These are phyloP conservation scores for Avena atlantica DNA, from an alignment of 176 grass and related monocot genomes.

Conservation along the genomic window DNA sequence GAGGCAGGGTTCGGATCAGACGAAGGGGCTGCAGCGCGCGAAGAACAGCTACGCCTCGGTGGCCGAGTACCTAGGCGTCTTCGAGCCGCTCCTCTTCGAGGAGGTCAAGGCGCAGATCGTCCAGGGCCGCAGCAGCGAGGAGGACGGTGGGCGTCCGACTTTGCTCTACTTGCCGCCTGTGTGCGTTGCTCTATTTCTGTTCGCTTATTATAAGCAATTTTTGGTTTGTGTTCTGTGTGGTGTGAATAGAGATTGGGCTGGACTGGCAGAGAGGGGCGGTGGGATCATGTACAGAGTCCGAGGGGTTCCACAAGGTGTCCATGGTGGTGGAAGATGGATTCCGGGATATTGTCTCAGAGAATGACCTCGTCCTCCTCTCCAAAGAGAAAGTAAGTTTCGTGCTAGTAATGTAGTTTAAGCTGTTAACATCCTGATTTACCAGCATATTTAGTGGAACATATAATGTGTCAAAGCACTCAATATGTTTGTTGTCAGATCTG, in stretches of 20 bases:
- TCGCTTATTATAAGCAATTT: not conserved
- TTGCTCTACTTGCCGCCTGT: not conserved
- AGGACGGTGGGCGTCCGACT: constrained; percentile 53
- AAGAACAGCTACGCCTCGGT: constrained; percentile 78
- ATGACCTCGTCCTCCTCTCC: constrained; percentile 92
- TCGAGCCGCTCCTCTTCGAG: constrained; percentile 94
- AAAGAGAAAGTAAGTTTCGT: constrained; percentile 65
- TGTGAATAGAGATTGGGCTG: constrained; percentile 48
- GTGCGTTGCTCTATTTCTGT: not conserved
- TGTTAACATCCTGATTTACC: not conserved
- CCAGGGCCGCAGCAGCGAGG: constrained; percentile 66
- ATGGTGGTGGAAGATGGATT: constrained; percentile 65
- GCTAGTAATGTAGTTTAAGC: not conserved
- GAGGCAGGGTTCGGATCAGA: constrained; percentile 47
- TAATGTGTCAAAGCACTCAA: not conserved
- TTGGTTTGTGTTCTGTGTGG: constrained; percentile 17
- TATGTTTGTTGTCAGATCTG: constrained; percentile 15
- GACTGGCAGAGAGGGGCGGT: constrained; percentile 75
- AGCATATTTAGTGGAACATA: not conserved
- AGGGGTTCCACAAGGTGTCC: constrained; percentile 80
- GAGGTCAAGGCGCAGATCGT: constrained; percentile 95
- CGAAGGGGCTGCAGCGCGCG: constrained; percentile 50
- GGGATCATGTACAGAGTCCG: constrained; percentile 54
- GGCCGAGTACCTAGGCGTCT: constrained; percentile 74
- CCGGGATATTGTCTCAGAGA: constrained; percentile 64